These are phyloP conservation scores for Talaromyces adpressus DNA, from an alignment of 495 filamentous ascomycete species.

Conservation along the genomic window DNA sequence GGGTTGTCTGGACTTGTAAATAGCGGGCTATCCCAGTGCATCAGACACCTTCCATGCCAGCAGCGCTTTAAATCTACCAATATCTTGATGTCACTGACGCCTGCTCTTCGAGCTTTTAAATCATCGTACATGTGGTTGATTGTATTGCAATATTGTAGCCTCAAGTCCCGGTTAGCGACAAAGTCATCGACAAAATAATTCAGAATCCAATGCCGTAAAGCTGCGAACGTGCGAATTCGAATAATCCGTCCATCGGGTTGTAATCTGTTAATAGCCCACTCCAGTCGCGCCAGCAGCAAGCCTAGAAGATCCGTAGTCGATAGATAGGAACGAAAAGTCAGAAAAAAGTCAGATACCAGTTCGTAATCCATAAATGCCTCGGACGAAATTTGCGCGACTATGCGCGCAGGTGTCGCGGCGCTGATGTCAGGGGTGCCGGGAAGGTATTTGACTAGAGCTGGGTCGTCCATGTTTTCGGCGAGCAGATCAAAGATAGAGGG, in stretches of 20 bases:
- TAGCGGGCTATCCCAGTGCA: constrained; percentile 77
- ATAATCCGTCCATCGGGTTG: constrained; percentile 89
- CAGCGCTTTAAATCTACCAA: constrained; percentile 92
- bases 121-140: constrained; percentile 71
- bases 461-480: constrained; percentile 65
- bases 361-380: constrained; percentile 96
- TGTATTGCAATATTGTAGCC: constrained; percentile 71
- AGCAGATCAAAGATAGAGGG: constrained; percentile 71
- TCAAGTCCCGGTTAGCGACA: constrained; percentile 70
- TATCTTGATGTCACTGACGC: constrained; percentile 79
- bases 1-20: constrained; percentile 57
- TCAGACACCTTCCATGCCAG: constrained; percentile 84
- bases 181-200: constrained; percentile 99
- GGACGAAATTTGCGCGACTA: constrained; percentile 97
- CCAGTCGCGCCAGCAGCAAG: constrained; percentile 75
- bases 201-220: constrained; percentile 93
- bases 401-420: constrained; percentile 82
- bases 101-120: constrained; percentile 45
- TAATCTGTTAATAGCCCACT: constrained; percentile 75
- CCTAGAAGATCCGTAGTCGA: constrained; percentile 66
- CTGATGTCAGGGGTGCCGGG: constrained; percentile 63
- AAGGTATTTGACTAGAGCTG: constrained; percentile 79
- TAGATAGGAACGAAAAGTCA: constrained; percentile 86
- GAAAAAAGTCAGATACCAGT: constrained; percentile 94
- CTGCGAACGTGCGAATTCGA: constrained; percentile 90